phyloP scores from a whole-genome alignment of 305 asterid genomes.

The Fraxinus velutina region DNA sequence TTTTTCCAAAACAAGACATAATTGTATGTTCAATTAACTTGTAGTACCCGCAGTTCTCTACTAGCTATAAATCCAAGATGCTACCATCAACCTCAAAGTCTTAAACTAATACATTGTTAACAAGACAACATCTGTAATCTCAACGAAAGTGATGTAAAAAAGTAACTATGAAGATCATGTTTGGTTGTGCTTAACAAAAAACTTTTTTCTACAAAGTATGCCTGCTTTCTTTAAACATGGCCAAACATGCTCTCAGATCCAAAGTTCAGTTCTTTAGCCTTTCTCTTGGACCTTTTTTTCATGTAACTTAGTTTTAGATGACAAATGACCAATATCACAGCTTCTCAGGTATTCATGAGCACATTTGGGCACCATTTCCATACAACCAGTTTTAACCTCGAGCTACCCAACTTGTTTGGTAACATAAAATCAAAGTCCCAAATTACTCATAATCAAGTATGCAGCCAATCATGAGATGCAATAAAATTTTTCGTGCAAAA shows the following conservation, averaged over 20 bases:
- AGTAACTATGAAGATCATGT: background rate
- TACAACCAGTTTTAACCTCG: background rate
- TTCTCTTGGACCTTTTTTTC: background rate
- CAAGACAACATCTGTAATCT: background rate
- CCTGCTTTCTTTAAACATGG: background rate
- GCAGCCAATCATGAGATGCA: background rate
- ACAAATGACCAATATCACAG: background rate
- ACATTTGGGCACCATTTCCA: background rate
- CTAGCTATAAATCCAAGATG: background rate
- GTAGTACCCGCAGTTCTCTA: background rate
- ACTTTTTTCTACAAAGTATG: background rate
- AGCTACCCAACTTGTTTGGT: background rate
- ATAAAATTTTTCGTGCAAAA: background rate
- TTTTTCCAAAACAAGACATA: background rate
- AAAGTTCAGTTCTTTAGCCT: background rate
- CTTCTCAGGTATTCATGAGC: background rate
- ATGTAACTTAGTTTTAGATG: background rate
- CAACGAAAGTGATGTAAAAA: background rate
- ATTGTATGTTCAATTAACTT: background rate
- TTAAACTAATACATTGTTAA: background rate
- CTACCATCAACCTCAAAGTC: background rate
- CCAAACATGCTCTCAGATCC: background rate
- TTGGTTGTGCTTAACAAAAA: background rate
- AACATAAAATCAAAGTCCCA: background rate
- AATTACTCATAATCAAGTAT: background rate